Base-by-base conservation (phyloP, 2,329 filamentous ascomycete genomes). In the Diaporthe longicolla region DNA sequence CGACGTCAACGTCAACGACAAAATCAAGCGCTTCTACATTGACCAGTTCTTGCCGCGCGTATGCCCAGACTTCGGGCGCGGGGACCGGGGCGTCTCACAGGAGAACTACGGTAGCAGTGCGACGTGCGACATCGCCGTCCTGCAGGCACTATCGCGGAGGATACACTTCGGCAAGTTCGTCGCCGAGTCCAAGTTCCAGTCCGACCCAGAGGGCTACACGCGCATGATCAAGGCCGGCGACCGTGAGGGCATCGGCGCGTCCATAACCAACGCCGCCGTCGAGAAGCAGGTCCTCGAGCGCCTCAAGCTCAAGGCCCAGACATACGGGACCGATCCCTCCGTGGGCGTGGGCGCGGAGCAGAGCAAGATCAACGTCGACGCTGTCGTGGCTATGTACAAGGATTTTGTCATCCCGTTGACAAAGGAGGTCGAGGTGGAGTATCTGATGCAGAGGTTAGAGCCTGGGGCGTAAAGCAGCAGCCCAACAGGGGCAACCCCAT, bases 101-200 rank as follows among this genome's bases (percentile, higher is more conserved):
- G 97, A 98, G 84, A 98, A 99, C 85, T 99, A 98, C 85, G 97
- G 97, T 21, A 97, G 94, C 8, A 89, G 95, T 0, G 96, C 95
- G 1, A 97, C 95, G 0, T 95, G 93, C 82, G 97, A 99, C 84
- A 97, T 99, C 75, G 89, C 91, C 70, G 96, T 94, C 79, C 87
- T 99, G 77, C 97, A 99, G 86, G 94, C 97, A 4, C 86, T 99
- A 61, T 97, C 94, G 52, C 90, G 96, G 55, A 89, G 97, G 72
- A 97, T 99, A 78, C 97, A 99, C 84, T 99, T 98, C 85, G 97
- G 97, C 78, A 99, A 98, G 85, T 98, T 98, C 80, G 97, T 99
- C 11, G 97, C 97, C 57, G 97, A 99, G 88, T 92, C 93, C 74
- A 99, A 99, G 86, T 99, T 98, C 84, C 90, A 90, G 79, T 92